Percentiles rank a stretch among this genome's conserved stretches.
phyloP scores from a whole-genome alignment of 2,329 filamentous ascomycete species.

The Didymella sp. region DNA sequence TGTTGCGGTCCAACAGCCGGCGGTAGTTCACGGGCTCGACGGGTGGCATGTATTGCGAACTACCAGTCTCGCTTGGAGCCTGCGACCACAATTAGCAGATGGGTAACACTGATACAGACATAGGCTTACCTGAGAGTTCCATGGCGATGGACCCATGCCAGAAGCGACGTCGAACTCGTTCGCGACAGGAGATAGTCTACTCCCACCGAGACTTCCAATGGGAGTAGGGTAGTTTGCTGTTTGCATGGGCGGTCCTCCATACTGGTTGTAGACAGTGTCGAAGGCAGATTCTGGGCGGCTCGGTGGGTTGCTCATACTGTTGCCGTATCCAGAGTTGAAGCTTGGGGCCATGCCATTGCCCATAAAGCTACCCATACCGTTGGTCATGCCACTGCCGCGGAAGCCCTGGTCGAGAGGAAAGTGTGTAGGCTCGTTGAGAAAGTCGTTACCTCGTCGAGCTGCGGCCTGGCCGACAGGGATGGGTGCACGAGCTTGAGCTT shows the following conservation, averaged over 20 bases:
- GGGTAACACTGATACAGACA: not conserved
- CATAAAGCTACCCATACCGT: conserved; percentile 15
- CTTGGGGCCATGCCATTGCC: conserved; percentile 21
- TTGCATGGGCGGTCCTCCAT: conserved; percentile 37
- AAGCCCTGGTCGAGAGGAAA: conserved; percentile 47
- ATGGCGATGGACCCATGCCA: conserved; percentile 46
- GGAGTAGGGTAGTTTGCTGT: conserved; percentile 33
- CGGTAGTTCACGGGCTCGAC: conserved; percentile 96
- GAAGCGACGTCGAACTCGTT: conserved; percentile 52
- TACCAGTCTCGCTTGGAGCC: conserved; percentile 37
- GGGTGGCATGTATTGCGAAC: conserved; percentile 76
- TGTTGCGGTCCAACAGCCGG: conserved; percentile 90
- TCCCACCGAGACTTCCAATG: conserved; percentile 46
- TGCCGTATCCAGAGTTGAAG: conserved; percentile 27
- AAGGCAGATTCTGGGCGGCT: conserved; percentile 50
- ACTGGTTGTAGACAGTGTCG: conserved; percentile 45
- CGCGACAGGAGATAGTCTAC: conserved; percentile 56
- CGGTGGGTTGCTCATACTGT: conserved; percentile 39
- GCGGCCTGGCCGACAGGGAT: conserved; percentile 27
- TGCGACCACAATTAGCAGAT: conserved; percentile 22
- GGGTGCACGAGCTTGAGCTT: conserved; percentile 31
- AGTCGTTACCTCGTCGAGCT: conserved; percentile 42
- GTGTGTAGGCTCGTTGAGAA: conserved; percentile 48
- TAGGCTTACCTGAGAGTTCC: conserved; percentile 47
- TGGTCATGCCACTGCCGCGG: conserved; percentile 31